Base-by-base conservation (phyloP, 495 filamentous ascomycete genomes). In the Aspergillus kassunensis region DNA sequence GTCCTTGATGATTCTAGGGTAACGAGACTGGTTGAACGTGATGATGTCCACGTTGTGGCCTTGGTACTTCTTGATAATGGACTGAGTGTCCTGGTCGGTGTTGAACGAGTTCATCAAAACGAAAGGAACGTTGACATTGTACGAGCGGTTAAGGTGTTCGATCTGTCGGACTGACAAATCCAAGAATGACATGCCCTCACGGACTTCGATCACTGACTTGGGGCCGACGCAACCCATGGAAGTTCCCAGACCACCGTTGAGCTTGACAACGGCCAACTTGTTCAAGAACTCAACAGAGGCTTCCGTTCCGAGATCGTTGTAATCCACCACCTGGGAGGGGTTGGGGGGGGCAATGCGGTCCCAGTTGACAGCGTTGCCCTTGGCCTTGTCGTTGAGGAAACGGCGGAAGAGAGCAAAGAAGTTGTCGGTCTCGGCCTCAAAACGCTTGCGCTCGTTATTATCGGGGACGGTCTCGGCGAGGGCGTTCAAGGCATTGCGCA, bases 41-140 rank as follows among this genome's bases (percentile, higher is more conserved):
- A 97, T 80, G 68, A 99, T 96, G 70, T 97, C 92, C 61, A 99
- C 92, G 64, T 96, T 96, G 82, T 99, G 95, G 57, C 93, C 95
- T 77, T 99, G 92, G 76, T 99, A 99, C 79, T 99, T 99, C 86
- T 97, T 97, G 77, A 99, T 99, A 76, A 99, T 99, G 69, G 89
- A 93, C 58, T 89, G 87, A 53, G 93, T 99, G 68, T 99, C 93
- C 62, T 92, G 85, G 71, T 97, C 90, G 66, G 93, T 99, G 81
- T 99, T 99, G 87, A 99, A 99, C 49, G 93, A 97, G 84, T 99
- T 99, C 93, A 99, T 99, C 65, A 99, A 83, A 57, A 99, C 87
- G 76, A 99, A 97, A 35, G 93, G 93, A 18, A 99, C 93, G 69
- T 96, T 96, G 72, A 95, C 89, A 60, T 87, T 83, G 77, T 96